A percentile compares a stretch with the other conserved stretches of the same genome.
Evolutionary conservation across 768 basidiomycete genomes (phyloP).

Genomic region (Xerocomellus intermedius): DNA sequence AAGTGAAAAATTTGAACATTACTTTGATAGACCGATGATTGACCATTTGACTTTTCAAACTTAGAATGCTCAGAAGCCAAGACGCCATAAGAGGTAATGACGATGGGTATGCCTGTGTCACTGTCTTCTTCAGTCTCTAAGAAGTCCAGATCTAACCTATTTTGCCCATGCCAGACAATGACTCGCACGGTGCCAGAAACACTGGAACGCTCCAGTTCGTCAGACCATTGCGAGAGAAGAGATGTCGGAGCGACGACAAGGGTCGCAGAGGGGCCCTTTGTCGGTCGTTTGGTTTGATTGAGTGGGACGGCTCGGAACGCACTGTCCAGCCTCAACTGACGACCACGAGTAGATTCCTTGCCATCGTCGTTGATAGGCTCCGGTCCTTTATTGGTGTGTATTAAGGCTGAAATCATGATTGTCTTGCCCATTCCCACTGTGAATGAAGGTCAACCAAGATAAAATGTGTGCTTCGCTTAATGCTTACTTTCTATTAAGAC

Average conservation of each 20-base stretch:
- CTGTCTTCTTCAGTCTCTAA: slow-evolving; percentile 54
- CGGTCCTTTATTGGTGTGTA: slow-evolving; percentile 68
- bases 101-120: slow-evolving; percentile 60
- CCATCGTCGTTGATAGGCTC: slow-evolving; percentile 36
- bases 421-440: slow-evolving; percentile 96
- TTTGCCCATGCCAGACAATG: slow-evolving; percentile 86
- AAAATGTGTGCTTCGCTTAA: neutral
- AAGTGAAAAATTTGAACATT: slow-evolving; percentile 17
- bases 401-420: slow-evolving; percentile 88
- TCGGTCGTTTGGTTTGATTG: slow-evolving; percentile 29
- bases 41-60: slow-evolving; percentile 49
- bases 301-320: slow-evolving; percentile 53
- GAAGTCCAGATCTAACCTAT: slow-evolving; percentile 69
- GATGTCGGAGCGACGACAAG: slow-evolving; percentile 93
- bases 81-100: slow-evolving; percentile 91
- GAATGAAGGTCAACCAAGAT: slow-evolving; percentile 5
- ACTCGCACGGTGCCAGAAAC: slow-evolving; percentile 63
- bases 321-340: slow-evolving; percentile 60
- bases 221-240: slow-evolving; percentile 89
- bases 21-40: slow-evolving; percentile 74
- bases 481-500: slow-evolving; percentile 48
- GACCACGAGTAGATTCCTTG: slow-evolving; percentile 38
- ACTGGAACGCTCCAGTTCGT: slow-evolving; percentile 85
- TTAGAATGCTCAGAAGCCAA: slow-evolving; percentile 86
- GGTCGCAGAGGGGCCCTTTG: slow-evolving; percentile 56